Base-by-base conservation (phyloP, 2,329 filamentous ascomycete species). In the Colletotrichum spinosum region DNA sequence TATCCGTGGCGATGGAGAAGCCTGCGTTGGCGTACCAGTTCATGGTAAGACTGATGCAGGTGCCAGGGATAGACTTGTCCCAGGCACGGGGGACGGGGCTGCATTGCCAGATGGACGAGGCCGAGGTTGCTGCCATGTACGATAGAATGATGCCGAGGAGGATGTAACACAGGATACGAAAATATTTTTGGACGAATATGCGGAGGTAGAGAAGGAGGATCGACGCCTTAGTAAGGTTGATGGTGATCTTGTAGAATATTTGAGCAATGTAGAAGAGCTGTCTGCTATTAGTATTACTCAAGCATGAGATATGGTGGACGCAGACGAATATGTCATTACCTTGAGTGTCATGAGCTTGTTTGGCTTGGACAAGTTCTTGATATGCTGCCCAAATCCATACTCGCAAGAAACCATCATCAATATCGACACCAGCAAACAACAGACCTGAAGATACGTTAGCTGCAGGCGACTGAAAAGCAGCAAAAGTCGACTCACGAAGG, bases 201-300 rank as follows among this genome's bases (percentile, higher is more conserved):
- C 83, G 82, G 25, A 84, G 81, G 69, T 86, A 88, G 15, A 87
- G 78, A 3, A 85, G 73, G 7, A 86, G 72, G 55, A 86, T 84
- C 3, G 84, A 86, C 2, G 80, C 73, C 68, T 87, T 87, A 2
- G 82, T 85, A 38, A 85, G 73, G 70, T 83, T 84, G 64, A 86
- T 82, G 46, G 81, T 82, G 67, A 84, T 72, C 69, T 86, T 86
- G 74, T 87, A 87, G 64, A 84, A 81, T 55, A 83, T 80, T 68
- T 86, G 84, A 3, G 82, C 79, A 34, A 83, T 71, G 66, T 81
- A 86, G 71, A 85, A 86, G 17, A 80, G 71, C 83, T 86, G 42
- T 13, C 11, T 8, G 13, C 6, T 13, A 12, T 55, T 3, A 63
- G 50, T 3, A 10, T 15, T 46, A 4, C 11, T 25, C 38, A 4